phyloP scores from a whole-genome alignment of 2,329 filamentous ascomycete genomes.

The Exserohilum turcica region DNA sequence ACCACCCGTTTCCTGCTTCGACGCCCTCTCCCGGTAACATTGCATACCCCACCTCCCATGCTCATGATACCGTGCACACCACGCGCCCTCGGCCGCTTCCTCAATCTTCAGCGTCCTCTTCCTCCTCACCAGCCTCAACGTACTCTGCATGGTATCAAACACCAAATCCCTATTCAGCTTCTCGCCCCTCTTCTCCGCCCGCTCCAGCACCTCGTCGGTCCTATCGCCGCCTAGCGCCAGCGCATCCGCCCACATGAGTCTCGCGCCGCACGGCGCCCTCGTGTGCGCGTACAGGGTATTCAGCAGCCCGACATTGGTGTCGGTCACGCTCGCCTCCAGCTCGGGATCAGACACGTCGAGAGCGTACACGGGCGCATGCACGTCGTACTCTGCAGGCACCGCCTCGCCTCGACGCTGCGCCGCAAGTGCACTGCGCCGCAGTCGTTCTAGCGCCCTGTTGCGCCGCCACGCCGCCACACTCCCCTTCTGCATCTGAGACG shows the following conservation, averaged over 20 bases:
- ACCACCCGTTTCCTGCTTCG: neutral
- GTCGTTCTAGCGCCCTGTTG: conserved; percentile 17
- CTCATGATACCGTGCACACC: conserved; percentile 43
- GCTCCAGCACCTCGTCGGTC: conserved; percentile 13
- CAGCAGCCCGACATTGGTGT: conserved; percentile 19
- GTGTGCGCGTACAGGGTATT: conserved; percentile 33
- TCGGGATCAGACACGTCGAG: conserved; percentile 18
- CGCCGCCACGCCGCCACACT: conserved; percentile 18
- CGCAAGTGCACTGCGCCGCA: neutral
- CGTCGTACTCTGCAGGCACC: conserved; percentile 8
- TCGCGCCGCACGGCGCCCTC: conserved; percentile 22
- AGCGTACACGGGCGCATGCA: conserved; percentile 10
- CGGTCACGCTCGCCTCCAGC: conserved; percentile 16
- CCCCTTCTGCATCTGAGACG: neutral
- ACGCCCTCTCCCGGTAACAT: conserved; percentile 34
- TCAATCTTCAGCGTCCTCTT: conserved; percentile 42
- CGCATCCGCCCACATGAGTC: conserved; percentile 41
- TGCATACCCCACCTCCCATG: conserved; percentile 24
- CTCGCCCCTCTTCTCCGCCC: neutral
- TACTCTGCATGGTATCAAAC: conserved; percentile 34
- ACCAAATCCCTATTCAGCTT: conserved; percentile 24
- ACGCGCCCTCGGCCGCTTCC: conserved; percentile 30
- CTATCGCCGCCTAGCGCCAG: conserved; percentile 32
- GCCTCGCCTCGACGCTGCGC: neutral
- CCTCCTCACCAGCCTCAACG: conserved; percentile 26